Evolutionary conservation across 176 grass and related monocot genomes (phyloP).

Genomic region (Tillandsia leiboldiana): DNA sequence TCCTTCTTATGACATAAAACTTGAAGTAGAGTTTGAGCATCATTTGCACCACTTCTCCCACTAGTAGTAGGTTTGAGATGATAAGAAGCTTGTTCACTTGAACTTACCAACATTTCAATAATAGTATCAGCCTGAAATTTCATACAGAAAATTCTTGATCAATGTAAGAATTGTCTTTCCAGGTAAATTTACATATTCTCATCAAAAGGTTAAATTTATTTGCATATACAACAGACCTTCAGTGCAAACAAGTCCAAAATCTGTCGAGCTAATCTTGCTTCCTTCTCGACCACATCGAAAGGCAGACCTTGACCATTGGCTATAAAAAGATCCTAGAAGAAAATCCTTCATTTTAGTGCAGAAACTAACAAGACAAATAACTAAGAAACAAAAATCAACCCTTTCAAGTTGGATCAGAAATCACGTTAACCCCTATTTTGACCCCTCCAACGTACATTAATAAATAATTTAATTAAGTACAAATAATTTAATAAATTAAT

Average conservation of each 20-base stretch:
- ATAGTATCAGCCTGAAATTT: slow-evolving; percentile 54
- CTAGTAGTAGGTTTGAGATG: slow-evolving; percentile 30
- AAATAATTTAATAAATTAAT: no score
- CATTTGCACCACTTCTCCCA: slow-evolving; percentile 44
- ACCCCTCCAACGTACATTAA: no score
- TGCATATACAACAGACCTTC: slow-evolving; percentile 37
- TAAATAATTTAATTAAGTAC: no score
- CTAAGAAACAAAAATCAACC: no score
- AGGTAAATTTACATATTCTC: neutral
- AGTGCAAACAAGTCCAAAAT: slow-evolving; percentile 67
- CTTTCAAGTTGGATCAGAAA: no score
- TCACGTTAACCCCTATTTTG: no score
- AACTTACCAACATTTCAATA: slow-evolving; percentile 72
- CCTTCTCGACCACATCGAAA: slow-evolving; percentile 53
- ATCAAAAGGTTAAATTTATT: neutral
- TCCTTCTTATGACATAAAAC: slow-evolving; percentile 96
- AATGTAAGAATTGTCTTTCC: neutral
- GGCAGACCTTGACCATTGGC: slow-evolving; percentile 89
- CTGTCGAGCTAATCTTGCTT: slow-evolving; percentile 54
- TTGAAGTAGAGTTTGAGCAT: slow-evolving; percentile 71
- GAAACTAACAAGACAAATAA: no score
- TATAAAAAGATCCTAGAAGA: slow-evolving; percentile 73
- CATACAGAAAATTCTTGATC: slow-evolving; percentile 16
- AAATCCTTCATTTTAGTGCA: no score
- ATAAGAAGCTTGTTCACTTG: slow-evolving; percentile 52